phyloP scores from a whole-genome alignment of 805 yeast species.

The Candida broadrunensis region DNA sequence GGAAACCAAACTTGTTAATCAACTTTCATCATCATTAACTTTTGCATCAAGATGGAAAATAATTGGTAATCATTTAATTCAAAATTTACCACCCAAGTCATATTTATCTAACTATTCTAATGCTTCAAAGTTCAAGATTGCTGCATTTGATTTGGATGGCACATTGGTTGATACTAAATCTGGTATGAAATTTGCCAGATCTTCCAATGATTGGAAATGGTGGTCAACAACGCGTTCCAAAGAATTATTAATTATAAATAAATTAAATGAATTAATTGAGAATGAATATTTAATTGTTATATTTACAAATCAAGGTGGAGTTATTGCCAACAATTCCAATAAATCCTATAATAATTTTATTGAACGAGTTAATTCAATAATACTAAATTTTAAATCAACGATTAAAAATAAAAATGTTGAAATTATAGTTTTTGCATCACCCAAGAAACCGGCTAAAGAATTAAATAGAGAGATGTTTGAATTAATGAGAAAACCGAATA shows the following conservation, averaged over 20 bases:
- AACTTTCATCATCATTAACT: no score
- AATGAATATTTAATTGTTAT: constrained; percentile 51
- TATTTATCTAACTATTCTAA: neutral
- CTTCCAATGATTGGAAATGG: constrained; percentile 73
- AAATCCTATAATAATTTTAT: constrained; percentile 41
- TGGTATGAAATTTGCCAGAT: constrained; percentile 54
- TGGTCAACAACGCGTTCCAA: constrained; percentile 11
- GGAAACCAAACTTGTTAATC: neutral
- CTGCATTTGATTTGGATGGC: constrained; percentile 84
- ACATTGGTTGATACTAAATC: constrained; percentile 70
- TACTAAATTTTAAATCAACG: constrained; percentile 22
- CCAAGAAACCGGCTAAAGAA: constrained; percentile 45
- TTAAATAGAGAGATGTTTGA: constrained; percentile 21
- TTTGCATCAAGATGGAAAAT: constrained; percentile 17
- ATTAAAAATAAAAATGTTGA: constrained; percentile 10
- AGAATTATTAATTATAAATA: constrained; percentile 16
- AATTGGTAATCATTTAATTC: constrained; percentile 43
- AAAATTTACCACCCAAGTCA: constrained; percentile 30
- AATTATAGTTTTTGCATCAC: constrained; percentile 58
- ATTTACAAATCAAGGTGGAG: constrained; percentile 85
- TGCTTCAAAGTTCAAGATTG: constrained; percentile 33
- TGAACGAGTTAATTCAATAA: constrained; percentile 37
- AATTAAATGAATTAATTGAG: constrained; percentile 17
- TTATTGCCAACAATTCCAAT: constrained; percentile 33
- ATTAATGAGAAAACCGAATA: constrained; percentile 65